A percentile compares a stretch with the other conserved stretches of the same genome.
These are phyloP conservation scores for Hymenoscyphus scutula DNA, from an alignment of 2,329 filamentous ascomycete genomes.

Conservation along the genomic window DNA sequence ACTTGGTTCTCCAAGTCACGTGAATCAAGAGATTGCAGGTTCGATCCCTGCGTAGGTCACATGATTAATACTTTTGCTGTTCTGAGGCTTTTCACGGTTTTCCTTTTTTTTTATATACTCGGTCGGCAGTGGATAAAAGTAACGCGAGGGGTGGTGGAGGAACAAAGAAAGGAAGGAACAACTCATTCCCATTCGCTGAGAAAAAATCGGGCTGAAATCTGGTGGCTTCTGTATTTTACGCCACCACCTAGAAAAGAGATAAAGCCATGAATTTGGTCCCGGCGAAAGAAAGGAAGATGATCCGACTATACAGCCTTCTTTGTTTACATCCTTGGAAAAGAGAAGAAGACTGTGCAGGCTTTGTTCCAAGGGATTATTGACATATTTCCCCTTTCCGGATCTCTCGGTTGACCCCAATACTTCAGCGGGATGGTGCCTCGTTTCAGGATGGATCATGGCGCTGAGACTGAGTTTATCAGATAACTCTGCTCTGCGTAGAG, in stretches of 20 bases:
- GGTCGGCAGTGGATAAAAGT: too few relatives aligned
- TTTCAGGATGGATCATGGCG: background rate
- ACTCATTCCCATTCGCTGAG: too few relatives aligned
- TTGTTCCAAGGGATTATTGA: background rate
- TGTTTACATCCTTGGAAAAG: background rate
- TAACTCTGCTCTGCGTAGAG: background rate
- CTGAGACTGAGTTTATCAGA: too few relatives aligned
- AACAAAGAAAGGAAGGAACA: too few relatives aligned
- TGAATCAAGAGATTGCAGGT: constrained; percentile 42
- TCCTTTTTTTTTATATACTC: too few relatives aligned
- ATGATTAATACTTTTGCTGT: too few relatives aligned
- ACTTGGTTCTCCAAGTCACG: too few relatives aligned
- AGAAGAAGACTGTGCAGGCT: background rate
- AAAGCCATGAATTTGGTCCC: background rate
- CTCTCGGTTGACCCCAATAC: background rate
- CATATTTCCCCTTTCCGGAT: background rate
- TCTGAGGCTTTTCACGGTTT: too few relatives aligned
- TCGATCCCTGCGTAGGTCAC: constrained; percentile 31
- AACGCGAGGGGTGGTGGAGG: too few relatives aligned
- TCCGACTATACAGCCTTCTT: background rate
- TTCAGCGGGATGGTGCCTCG: background rate
- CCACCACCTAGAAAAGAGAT: background rate
- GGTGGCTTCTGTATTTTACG: background rate
- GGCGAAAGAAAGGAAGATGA: background rate
- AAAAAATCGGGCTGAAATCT: too few relatives aligned